These are phyloP conservation scores for Russula virescens DNA, from an alignment of 768 basidiomycete genomes.

Conservation along the genomic window DNA sequence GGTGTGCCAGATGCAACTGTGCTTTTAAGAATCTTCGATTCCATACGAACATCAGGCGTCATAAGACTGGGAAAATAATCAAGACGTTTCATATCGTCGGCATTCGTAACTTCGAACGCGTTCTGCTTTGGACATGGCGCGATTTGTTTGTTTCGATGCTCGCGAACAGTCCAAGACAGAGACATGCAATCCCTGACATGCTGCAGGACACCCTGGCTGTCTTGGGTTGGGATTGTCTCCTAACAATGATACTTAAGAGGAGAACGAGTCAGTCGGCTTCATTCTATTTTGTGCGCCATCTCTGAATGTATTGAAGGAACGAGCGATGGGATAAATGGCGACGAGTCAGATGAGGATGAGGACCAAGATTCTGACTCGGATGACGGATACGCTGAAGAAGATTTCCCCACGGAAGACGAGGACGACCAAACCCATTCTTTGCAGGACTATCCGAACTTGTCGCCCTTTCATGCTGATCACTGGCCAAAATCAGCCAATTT, in stretches of 20 bases:
- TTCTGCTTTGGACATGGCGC: slow-evolving; percentile 62
- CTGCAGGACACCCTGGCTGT: slow-evolving; percentile 50
- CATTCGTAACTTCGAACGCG: slow-evolving; percentile 40
- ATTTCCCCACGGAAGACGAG: neutral
- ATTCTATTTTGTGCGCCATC: slow-evolving; percentile 15
- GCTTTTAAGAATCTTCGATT: slow-evolving; percentile 43
- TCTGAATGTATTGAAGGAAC: slow-evolving; percentile 1
- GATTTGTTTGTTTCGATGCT: slow-evolving; percentile 58
- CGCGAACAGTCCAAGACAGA: slow-evolving; percentile 32
- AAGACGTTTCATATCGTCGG: slow-evolving; percentile 47
- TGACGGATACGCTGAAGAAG: neutral
- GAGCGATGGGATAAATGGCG: neutral
- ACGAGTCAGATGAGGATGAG: neutral
- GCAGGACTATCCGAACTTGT: slow-evolving; percentile 23
- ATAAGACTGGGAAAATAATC: slow-evolving; percentile 39
- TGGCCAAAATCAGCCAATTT: slow-evolving; percentile 44
- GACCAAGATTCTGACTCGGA: slow-evolving; percentile 1
- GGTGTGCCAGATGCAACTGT: slow-evolving; percentile 47
- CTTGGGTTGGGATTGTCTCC: slow-evolving; percentile 47
- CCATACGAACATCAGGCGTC: slow-evolving; percentile 38
- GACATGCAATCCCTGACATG: slow-evolving; percentile 43
- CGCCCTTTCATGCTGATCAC: slow-evolving; percentile 41
- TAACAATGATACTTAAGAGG: slow-evolving; percentile 52
- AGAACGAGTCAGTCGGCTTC: slow-evolving; percentile 32
- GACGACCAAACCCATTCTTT: neutral